phyloP scores from a whole-genome alignment of 768 basidiomycete species.

The Phlebiopsis flavidoalba region DNA sequence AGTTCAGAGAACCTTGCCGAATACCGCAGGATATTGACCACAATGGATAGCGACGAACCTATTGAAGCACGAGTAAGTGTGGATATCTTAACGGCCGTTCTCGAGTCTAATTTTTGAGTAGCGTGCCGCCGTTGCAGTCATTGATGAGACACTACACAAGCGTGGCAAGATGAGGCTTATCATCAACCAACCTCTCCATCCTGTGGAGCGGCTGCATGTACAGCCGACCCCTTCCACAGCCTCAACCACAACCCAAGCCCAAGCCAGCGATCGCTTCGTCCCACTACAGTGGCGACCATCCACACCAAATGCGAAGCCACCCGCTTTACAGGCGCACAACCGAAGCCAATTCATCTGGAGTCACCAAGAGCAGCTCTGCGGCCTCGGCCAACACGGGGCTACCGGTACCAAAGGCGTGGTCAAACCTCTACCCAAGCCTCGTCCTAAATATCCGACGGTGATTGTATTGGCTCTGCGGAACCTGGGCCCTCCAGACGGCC shows the following conservation, averaged over 20 bases:
- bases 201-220: slow-evolving; percentile 33
- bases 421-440: not conserved
- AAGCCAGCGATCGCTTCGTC: not conserved
- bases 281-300: not conserved
- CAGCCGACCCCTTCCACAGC: not conserved
- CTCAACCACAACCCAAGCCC: slow-evolving; percentile 14
- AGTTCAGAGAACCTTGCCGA: slow-evolving; percentile 61
- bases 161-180: slow-evolving; percentile 56
- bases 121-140: slow-evolving; percentile 62
- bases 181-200: slow-evolving; percentile 58
- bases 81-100: not conserved
- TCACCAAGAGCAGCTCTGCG: not conserved
- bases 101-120: slow-evolving; percentile 23
- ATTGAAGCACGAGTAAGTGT: slow-evolving; percentile 54
- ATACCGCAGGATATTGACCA: slow-evolving; percentile 62
- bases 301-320: not conserved
- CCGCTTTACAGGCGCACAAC: not conserved
- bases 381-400: not conserved
- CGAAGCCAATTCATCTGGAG: not conserved
- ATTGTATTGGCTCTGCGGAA: slow-evolving; percentile 1
- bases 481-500: slow-evolving; percentile 27
- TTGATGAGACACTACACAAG: slow-evolving; percentile 56
- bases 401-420: not conserved
- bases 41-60: slow-evolving; percentile 61
- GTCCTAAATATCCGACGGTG: not conserved